Evolutionary conservation across 2,329 filamentous ascomycete genomes (phyloP).

Genomic region (Moelleriella libera): DNA sequence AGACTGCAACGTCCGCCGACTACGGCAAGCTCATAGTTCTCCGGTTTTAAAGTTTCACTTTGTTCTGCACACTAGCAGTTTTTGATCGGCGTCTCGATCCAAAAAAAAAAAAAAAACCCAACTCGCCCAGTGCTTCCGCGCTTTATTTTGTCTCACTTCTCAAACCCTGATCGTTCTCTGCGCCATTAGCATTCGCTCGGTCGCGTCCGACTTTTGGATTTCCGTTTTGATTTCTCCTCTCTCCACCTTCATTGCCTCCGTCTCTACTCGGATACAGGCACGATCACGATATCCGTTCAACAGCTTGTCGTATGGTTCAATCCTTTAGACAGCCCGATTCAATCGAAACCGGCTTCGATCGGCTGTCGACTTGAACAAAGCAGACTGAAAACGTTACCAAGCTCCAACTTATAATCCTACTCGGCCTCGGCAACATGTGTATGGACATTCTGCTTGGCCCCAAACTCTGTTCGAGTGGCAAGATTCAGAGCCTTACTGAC

Average conservation of each 20-base stretch:
- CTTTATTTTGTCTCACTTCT: slow-evolving; percentile 3
- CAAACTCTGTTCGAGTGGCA: no score
- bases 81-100: neutral
- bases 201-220: neutral
- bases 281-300: no score
- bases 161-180: neutral
- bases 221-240: neutral
- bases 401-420: no score
- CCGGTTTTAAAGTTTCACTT: neutral
- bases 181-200: neutral
- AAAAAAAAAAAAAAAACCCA: neutral
- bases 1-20: no score
- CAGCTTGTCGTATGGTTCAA: no score
- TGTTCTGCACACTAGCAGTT: neutral
- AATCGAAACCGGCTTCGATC: no score
- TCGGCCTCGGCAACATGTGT: no score
- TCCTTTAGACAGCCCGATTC: no score
- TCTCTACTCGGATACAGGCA: no score
- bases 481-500: neutral
- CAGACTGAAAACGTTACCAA: no score
- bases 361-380: no score
- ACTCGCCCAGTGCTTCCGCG: neutral
- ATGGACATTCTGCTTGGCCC: no score
- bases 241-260: neutral
- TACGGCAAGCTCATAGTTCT: neutral